phyloP scores from a whole-genome alignment of 1,284 basidiomycete genomes.

The Tremellales sp. region DNA sequence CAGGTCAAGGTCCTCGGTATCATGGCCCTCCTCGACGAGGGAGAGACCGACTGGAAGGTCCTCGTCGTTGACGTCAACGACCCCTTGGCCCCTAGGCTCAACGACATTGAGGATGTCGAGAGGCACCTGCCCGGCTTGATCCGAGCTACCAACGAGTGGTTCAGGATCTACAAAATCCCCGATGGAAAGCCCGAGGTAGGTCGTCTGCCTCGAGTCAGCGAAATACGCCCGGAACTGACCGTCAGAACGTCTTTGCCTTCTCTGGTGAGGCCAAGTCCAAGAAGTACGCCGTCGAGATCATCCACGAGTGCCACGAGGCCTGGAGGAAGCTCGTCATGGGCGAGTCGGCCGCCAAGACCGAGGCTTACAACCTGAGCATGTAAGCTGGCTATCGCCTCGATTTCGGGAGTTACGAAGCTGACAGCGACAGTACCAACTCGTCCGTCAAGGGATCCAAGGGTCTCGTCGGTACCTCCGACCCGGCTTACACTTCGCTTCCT shows the following conservation, averaged over 20 bases:
- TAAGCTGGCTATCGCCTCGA: constrained; percentile 36
- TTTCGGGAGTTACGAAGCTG: neutral
- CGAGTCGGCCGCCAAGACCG: constrained; percentile 66
- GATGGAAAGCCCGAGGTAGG: constrained; percentile 88
- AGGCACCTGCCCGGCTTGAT: constrained; percentile 94
- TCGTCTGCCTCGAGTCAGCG: constrained; percentile 1
- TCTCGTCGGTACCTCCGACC: constrained; percentile 62
- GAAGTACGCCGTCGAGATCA: constrained; percentile 97
- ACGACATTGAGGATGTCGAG: constrained; percentile 99
- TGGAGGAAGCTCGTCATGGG: constrained; percentile 92
- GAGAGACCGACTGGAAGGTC: constrained; percentile 99
- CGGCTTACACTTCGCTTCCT: constrained; percentile 64
- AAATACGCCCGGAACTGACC: neutral
- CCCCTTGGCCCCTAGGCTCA: constrained; percentile 92
- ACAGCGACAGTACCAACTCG: constrained; percentile 51
- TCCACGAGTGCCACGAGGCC: constrained; percentile 97
- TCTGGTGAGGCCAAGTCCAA: constrained; percentile 99
- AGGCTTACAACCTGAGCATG: constrained; percentile 73
- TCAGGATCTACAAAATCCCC: constrained; percentile 90
- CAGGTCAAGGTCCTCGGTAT: constrained; percentile 99
- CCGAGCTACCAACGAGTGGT: constrained; percentile 93
- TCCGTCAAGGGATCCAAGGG: constrained; percentile 72
- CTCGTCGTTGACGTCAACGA: constrained; percentile 96
- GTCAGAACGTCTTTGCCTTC: constrained; percentile 90
- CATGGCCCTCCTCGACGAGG: constrained; percentile 98